Percentiles rank a stretch among this genome's conserved stretches.
phyloP scores from a whole-genome alignment of 805 yeast species.

The Candida chauliodis region DNA sequence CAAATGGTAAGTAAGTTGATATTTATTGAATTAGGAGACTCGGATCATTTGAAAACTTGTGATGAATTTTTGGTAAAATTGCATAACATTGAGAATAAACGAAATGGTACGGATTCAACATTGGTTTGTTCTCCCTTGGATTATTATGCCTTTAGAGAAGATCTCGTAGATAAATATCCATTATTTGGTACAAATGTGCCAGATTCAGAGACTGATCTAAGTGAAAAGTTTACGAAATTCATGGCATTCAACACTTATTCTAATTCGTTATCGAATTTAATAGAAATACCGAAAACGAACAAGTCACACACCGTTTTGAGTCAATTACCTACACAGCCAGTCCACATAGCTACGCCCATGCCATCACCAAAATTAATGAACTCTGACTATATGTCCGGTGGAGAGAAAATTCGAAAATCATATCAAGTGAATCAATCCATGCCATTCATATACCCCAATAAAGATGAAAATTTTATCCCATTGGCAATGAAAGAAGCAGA shows the following conservation, averaged over 20 bases:
- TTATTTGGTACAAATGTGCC: conserved; percentile 37
- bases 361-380: conserved; percentile 69
- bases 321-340: conserved; percentile 48
- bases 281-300: conserved; percentile 55
- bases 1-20: conserved; percentile 51
- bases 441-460: conserved; percentile 62
- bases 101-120: conserved; percentile 20
- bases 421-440: conserved; percentile 64
- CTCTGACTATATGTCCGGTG: conserved; percentile 44
- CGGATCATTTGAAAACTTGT: conserved; percentile 33
- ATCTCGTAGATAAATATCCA: conserved; percentile 73
- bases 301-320: conserved; percentile 41
- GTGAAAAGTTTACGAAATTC: conserved; percentile 23
- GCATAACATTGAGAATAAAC: conserved; percentile 32
- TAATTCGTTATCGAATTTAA: conserved; percentile 55
- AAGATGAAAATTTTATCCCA: conserved; percentile 45
- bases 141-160: conserved; percentile 75
- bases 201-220: conserved; percentile 14
- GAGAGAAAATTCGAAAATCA: conserved; percentile 48
- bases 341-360: conserved; percentile 82
- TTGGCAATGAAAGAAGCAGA: conserved; percentile 78
- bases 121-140: conserved; percentile 76
- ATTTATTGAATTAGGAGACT: conserved; percentile 61
- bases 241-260: conserved; percentile 42
- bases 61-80: conserved; percentile 45